phyloP scores from a whole-genome alignment of 1,284 basidiomycete species.

The Puccinia horiana region DNA sequence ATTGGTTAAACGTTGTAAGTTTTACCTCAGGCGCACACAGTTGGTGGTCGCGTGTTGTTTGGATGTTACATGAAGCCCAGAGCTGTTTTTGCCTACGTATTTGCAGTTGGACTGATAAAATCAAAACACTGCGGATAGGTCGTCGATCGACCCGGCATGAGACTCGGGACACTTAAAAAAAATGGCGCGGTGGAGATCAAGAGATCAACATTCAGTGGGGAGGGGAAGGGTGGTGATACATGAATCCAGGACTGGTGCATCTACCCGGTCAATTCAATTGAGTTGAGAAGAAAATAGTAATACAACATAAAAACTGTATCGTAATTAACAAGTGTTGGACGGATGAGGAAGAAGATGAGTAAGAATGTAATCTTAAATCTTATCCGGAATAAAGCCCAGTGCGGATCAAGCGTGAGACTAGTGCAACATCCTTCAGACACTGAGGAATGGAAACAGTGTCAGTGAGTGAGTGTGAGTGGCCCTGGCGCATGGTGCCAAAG shows the following conservation, averaged over 20 bases:
- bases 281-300: constrained; percentile 18
- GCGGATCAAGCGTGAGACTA: constrained; percentile 13
- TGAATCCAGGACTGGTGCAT: constrained; percentile 8
- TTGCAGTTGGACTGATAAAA: constrained; percentile 18
- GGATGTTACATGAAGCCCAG: constrained; percentile 5
- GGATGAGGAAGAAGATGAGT: constrained; percentile 20
- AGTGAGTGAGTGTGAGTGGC: background rate
- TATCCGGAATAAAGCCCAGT: background rate
- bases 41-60: constrained; percentile 20
- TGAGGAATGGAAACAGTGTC: background rate
- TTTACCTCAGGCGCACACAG: background rate
- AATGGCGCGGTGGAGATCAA: constrained; percentile 10
- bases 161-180: constrained; percentile 9
- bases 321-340: constrained; percentile 5
- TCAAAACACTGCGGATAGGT: constrained; percentile 17
- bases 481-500: constrained; percentile 28
- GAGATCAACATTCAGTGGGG: constrained; percentile 16
- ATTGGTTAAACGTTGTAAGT: constrained; percentile 13
- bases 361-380: constrained; percentile 34
- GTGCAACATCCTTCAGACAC: constrained; percentile 13
- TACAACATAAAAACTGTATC: background rate
- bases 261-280: constrained; percentile 23
- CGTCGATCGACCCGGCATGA: constrained; percentile 15
- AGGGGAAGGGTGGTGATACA: background rate
- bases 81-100: constrained; percentile 16